A percentile compares a stretch with the other conserved stretches of the same genome.
Conservation (phyloP, 1,284 basidiomycete genomes). For the Porodaedalea pini region DNA sequence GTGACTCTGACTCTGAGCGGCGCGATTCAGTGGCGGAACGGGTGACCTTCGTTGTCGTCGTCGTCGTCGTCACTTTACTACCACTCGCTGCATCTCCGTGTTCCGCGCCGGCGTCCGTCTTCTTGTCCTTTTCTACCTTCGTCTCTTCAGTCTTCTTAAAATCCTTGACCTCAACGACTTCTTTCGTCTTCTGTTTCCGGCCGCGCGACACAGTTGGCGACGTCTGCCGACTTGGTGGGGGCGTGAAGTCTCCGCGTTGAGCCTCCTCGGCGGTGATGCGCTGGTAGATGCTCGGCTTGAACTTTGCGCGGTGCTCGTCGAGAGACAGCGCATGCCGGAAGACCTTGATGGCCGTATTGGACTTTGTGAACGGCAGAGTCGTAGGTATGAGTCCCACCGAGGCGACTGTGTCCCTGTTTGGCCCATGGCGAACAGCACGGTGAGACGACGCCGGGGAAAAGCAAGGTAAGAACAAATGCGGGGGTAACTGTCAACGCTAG, state of each 20-base stretch:
- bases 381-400: conserved; percentile 36
- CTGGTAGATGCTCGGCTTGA: conserved; percentile 22
- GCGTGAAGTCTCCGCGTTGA: conserved; percentile 12
- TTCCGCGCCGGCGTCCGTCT: background rate
- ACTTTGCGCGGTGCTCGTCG: conserved; percentile 35
- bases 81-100: background rate
- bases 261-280: conserved; percentile 13
- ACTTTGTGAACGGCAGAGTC: conserved; percentile 37
- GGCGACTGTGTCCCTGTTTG: conserved; percentile 34
- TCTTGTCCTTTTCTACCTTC: background rate
- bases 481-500: background rate
- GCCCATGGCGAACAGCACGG: background rate
- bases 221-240: background rate
- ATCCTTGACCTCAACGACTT: background rate
- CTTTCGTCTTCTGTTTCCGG: background rate
- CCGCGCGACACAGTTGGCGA: background rate
- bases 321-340: conserved; percentile 42
- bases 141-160: conserved; percentile 9
- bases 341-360: conserved; percentile 32
- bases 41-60: background rate
- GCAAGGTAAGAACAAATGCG: background rate
- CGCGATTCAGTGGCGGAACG: background rate
- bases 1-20: conserved; percentile 7
- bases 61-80: background rate
- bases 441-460: background rate